Evolutionary conservation across 2,329 filamentous ascomycete species (phyloP).

Genomic region (Exserohilum rostratum): DNA sequence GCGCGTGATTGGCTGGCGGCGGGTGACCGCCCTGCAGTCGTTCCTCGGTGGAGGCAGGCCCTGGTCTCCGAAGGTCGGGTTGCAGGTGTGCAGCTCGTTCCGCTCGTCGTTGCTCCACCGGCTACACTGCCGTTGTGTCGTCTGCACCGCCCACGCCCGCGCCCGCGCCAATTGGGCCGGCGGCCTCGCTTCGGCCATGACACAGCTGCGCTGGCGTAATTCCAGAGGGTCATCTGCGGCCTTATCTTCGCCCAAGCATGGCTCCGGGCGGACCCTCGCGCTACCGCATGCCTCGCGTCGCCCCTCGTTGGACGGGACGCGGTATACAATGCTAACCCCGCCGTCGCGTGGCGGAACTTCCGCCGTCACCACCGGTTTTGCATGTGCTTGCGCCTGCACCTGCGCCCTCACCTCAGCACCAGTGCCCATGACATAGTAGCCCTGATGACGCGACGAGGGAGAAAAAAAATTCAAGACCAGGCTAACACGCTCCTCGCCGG

Average conservation of each 20-base stretch:
- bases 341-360: slow-evolving; percentile 31
- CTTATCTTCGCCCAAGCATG: slow-evolving; percentile 38
- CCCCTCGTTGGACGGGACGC: slow-evolving; percentile 37
- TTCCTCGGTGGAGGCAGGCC: slow-evolving; percentile 28
- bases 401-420: slow-evolving; percentile 24
- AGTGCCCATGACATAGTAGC: too few species aligned
- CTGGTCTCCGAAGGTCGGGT: slow-evolving; percentile 38
- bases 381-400: slow-evolving; percentile 18
- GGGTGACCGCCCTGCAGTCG: slow-evolving; percentile 30
- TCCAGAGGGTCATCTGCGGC: slow-evolving; percentile 38
- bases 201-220: slow-evolving; percentile 42
- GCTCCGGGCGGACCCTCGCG: slow-evolving; percentile 29
- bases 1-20: slow-evolving; percentile 26
- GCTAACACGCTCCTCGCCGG: slow-evolving; percentile 7
- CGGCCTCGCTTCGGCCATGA: slow-evolving; percentile 19
- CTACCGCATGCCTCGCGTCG: slow-evolving; percentile 9
- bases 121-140: too few species aligned
- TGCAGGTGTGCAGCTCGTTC: slow-evolving; percentile 34
- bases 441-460: too few species aligned
- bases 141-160: slow-evolving; percentile 32
- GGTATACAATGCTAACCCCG: slow-evolving; percentile 22
- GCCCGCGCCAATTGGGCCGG: slow-evolving; percentile 36
- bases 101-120: too few species aligned
- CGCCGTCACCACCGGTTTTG: slow-evolving; percentile 8
- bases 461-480: too few species aligned